Evolutionary conservation across 176 grass and related monocot species (phyloP), one percentile per base, ranked within the genome.

Genomic region (Thalia dealbata): DNA sequence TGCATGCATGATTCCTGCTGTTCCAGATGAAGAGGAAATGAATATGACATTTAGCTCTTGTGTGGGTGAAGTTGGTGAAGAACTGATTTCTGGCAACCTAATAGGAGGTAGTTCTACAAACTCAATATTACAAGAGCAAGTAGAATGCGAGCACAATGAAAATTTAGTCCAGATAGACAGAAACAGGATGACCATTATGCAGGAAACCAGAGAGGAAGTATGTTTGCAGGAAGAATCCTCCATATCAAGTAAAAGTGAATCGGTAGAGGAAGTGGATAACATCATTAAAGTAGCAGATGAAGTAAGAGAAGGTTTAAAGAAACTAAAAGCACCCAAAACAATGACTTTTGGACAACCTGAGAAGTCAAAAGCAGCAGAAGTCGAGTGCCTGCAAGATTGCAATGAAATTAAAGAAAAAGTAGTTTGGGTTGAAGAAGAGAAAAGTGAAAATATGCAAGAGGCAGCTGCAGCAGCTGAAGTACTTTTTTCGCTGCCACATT

Each of bases 111-210:
- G 79, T 62, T 46, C 67, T 70, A 50, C 68, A 71, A 42, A 65
- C 7, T 19, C 56, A 74, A 51, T 73, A 38, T 41, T 73, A 35
- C 70, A 77, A 73, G 71, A 70, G 73, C 68, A 80, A 72, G 69
- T 48, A 35, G 78, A 70, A 76, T 85, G 71, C 50, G 12, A 52
- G 64, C 71, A 81, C 64, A 69, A 78, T 69, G 82, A 84, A 61
- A 52, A 60, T 74, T 71, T 43, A 52, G 24, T 70, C 73, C 81
- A 59, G 70, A 73, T 35, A 3, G 73, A 73, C 64, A 82, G 61
- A 75, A 61, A 11, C 45, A 64, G 74, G 45, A 41, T 73, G 62
- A 35, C 44, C 59, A 66, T 50, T 73, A 46, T 72, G 48, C 73
- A 88, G 61, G 80, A 76, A 64, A 66, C 78, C 75, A 64, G 16